Percentiles rank a stretch among this genome's conserved stretches.
Conservation (phyloP, 2,329 filamentous ascomycete species). For the Colletotrichum sp. region DNA sequence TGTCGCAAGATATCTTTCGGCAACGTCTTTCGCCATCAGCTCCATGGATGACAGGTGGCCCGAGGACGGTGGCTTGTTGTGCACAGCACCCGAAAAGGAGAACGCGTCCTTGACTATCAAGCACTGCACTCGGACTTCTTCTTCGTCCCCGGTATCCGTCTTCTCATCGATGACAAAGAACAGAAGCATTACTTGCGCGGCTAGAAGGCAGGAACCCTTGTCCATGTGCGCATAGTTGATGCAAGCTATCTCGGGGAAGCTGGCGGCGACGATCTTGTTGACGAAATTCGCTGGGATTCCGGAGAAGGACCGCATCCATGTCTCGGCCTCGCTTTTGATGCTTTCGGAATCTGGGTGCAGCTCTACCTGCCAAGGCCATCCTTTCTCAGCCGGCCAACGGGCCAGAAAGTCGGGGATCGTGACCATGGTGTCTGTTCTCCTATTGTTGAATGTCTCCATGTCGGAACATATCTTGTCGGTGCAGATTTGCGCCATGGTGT, state of each 20-base stretch:
- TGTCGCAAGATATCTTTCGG: fast-evolving
- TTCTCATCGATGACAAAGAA: background rate
- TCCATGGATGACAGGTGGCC: background rate
- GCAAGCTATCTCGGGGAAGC: background rate
- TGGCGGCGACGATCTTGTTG: background rate
- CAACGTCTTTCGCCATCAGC: background rate
- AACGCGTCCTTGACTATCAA: background rate
- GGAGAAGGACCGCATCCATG: background rate
- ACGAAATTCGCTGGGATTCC: background rate
- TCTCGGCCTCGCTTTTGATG: fast-evolving
- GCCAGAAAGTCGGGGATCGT: background rate
- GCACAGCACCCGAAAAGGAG: background rate
- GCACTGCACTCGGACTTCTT: background rate
- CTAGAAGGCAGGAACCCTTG: background rate
- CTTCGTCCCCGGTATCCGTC: background rate
- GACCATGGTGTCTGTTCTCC: background rate
- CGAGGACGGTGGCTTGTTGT: background rate
- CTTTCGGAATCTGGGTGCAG: background rate
- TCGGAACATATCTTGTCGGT: background rate
- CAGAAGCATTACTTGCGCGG: background rate
- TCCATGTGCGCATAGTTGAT: background rate
- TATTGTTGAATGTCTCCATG: background rate
- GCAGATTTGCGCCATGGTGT: background rate
- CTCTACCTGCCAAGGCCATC: background rate
- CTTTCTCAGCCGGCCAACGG: background rate